Evolutionary conservation across 1,284 basidiomycete species (phyloP).

Genomic region (Malassezia yamatoensis): DNA sequence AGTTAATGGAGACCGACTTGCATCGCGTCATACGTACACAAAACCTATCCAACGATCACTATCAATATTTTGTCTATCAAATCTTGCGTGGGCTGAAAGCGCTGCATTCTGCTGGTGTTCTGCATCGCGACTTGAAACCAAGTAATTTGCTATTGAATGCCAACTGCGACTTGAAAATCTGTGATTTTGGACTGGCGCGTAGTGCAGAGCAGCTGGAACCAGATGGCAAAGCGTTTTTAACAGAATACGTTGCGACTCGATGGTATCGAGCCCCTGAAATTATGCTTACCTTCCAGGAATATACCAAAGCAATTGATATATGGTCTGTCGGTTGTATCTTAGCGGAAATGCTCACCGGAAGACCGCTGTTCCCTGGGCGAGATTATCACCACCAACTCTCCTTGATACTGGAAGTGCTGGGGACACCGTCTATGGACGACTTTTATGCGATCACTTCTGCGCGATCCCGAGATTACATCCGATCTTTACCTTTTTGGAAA

Average conservation of each 20-base stretch:
- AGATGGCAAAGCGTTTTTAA: slow-evolving; percentile 45
- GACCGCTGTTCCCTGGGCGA: slow-evolving; percentile 73
- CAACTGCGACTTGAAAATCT: slow-evolving; percentile 46
- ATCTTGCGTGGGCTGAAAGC: slow-evolving; percentile 47
- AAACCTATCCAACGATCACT: slow-evolving; percentile 61
- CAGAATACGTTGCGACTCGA: slow-evolving; percentile 47
- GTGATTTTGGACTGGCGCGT: slow-evolving; percentile 48
- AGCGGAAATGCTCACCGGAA: slow-evolving; percentile 82
- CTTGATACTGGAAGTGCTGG: slow-evolving; percentile 56
- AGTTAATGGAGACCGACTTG: slow-evolving; percentile 47
- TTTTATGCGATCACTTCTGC: slow-evolving; percentile 63
- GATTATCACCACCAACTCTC: slow-evolving; percentile 53
- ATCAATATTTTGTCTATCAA: slow-evolving; percentile 89
- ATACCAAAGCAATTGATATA: slow-evolving; percentile 51
- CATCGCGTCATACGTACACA: slow-evolving; percentile 48
- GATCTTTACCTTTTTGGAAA: slow-evolving; percentile 81
- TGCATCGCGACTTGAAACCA: slow-evolving; percentile 46
- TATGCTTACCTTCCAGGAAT: slow-evolving; percentile 48
- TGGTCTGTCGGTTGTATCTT: slow-evolving; percentile 89
- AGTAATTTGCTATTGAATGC: slow-evolving; percentile 43
- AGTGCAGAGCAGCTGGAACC: slow-evolving; percentile 42
- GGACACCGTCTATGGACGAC: slow-evolving; percentile 57
- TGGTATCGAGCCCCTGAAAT: slow-evolving; percentile 48
- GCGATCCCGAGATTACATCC: slow-evolving; percentile 79
- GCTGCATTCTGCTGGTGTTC: slow-evolving; percentile 44